phyloP scores from a whole-genome alignment of 2,329 filamentous ascomycete species.

The Xylariaceae sp. region DNA sequence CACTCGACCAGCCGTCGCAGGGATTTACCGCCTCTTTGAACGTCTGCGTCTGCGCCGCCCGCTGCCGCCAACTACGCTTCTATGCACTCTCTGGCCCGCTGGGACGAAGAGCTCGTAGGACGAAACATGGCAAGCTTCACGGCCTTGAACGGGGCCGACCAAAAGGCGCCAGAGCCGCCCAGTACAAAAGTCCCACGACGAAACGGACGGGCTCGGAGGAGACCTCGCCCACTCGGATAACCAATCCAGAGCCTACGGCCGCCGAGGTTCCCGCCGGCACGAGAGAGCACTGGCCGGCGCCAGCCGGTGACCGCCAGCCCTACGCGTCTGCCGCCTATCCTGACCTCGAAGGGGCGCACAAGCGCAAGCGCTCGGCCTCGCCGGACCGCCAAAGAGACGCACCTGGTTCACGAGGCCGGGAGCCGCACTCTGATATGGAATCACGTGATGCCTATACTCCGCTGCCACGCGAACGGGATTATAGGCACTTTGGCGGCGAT shows the following conservation, averaged over 20 bases:
- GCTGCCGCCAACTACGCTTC: too few species aligned
- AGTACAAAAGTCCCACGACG: constrained; percentile 17
- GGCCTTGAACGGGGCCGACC: constrained; percentile 25
- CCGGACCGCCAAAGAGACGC: constrained; percentile 38
- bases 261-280: constrained; percentile 18
- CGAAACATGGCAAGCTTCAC: constrained; percentile 26
- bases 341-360: constrained; percentile 45
- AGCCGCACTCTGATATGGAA: constrained; percentile 28
- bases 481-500: constrained; percentile 38
- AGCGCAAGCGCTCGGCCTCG: constrained; percentile 65
- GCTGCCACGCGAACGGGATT: constrained; percentile 34
- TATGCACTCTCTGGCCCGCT: constrained; percentile 19
- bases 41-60: too few species aligned
- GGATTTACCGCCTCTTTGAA: too few species aligned
- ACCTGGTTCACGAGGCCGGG: constrained; percentile 21
- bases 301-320: constrained; percentile 33
- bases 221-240: constrained; percentile 13
- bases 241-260: constrained; percentile 19
- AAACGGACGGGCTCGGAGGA: constrained; percentile 21
- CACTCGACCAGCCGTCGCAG: too few species aligned
- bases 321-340: constrained; percentile 33
- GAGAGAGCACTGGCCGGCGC: constrained; percentile 34
- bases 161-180: constrained; percentile 17
- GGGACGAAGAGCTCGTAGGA: constrained; percentile 21
- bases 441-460: constrained; percentile 35